A percentile compares a stretch with the other conserved stretches of the same genome.
phyloP scores from a whole-genome alignment of 1,284 basidiomycete genomes.

The Inonotus obliquus region DNA sequence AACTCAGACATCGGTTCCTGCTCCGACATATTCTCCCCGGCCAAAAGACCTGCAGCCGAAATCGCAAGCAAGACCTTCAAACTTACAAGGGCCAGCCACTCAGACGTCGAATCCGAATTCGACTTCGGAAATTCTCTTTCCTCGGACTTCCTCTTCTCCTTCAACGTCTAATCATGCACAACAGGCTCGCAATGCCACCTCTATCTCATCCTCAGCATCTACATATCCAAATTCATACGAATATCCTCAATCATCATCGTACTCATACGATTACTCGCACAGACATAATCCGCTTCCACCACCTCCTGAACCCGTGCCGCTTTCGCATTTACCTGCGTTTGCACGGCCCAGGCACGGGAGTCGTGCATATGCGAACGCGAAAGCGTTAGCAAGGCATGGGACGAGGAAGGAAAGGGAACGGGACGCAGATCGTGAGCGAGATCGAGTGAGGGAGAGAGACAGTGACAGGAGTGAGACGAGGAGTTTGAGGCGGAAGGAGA shows the following conservation, averaged over 20 bases:
- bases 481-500: background rate
- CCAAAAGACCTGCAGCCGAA: background rate
- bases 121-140: background rate
- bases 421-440: no score
- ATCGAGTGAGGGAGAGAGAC: constrained; percentile 1
- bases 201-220: no score
- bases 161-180: background rate
- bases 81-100: no score
- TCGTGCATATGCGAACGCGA: constrained; percentile 8
- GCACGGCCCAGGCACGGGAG: constrained; percentile 12
- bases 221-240: background rate
- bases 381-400: constrained; percentile 5
- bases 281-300: constrained; percentile 13
- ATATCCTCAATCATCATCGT: background rate
- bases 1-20: background rate
- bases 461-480: background rate
- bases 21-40: background rate
- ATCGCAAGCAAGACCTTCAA: background rate
- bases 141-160: background rate
- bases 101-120: no score
- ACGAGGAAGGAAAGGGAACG: background rate
- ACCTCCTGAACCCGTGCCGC: constrained; percentile 13
- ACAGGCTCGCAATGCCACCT: background rate
- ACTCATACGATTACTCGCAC: constrained; percentile 1
- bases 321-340: constrained; percentile 11